These are phyloP conservation scores for Colletotrichum sp. DNA, from an alignment of 2,329 filamentous ascomycete genomes.

Conservation along the genomic window DNA sequence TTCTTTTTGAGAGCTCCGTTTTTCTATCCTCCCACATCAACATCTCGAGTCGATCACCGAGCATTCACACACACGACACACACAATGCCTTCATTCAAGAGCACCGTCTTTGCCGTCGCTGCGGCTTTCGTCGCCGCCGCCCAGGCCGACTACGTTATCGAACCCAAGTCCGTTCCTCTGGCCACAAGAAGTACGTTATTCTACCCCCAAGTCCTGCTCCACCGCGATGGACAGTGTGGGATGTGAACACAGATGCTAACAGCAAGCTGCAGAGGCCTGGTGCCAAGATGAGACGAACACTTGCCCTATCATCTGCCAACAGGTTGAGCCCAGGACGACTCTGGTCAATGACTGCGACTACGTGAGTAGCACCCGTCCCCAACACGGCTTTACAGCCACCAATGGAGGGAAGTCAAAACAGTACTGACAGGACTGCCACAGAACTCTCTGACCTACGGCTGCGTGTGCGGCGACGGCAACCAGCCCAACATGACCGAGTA, in stretches of 20 bases:
- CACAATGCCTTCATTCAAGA: conserved; percentile 61
- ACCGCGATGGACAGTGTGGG: background rate
- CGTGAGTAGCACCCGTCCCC: conserved; percentile 44
- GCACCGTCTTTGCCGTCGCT: conserved; percentile 59
- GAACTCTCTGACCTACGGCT: conserved; percentile 70
- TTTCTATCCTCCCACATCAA: background rate
- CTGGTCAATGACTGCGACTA: conserved; percentile 71
- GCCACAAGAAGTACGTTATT: conserved; percentile 53
- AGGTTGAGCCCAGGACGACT: conserved; percentile 57
- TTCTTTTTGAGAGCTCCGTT: background rate
- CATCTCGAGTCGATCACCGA: background rate
- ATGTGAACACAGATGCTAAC: conserved; percentile 18
- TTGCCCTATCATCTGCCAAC: conserved; percentile 77
- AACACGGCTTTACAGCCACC: background rate
- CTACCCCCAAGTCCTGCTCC: too few relatives aligned
- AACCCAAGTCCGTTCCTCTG: conserved; percentile 64
- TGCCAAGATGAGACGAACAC: conserved; percentile 66
- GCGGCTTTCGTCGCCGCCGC: conserved; percentile 57
- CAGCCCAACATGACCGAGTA: conserved; percentile 78
- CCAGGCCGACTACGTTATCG: conserved; percentile 64
- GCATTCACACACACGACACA: background rate
- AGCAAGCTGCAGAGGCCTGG: conserved; percentile 59
- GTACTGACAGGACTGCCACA: conserved; percentile 29
- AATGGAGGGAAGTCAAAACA: background rate
- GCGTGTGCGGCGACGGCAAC: conserved; percentile 71